Evolutionary conservation across 2,329 filamentous ascomycete genomes (phyloP), one percentile per base, ranked within the genome.

Genomic region (Bipolaris zeicola): DNA sequence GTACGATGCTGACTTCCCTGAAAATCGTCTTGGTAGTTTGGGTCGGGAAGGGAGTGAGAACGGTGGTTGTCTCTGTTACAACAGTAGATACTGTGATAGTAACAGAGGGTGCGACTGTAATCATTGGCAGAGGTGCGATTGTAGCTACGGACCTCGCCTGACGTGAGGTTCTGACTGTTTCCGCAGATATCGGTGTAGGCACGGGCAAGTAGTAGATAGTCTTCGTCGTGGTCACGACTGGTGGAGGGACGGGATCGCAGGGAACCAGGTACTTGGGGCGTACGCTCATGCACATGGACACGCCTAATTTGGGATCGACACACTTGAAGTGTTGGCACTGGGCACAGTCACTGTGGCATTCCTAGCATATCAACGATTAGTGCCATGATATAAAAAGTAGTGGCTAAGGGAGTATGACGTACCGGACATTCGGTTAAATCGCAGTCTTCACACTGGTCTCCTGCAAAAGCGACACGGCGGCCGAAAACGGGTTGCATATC

Each of bases 271-370:
- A 45, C 20, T 24, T 43, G 26, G 43, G 39, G 13, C 53, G 53
- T n/a, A 52, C 20, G 22, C 53, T 52, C 53, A 56, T 56, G 28
- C 49, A 56, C 16, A 45, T n/a, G 8, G 47, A 51, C 10, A 45
- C 13, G 39, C 31, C 18, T 24, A 41, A 16, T 26, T 26, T 18
- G 1, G 22, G 14, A 11, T 52, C 50, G 20, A 42, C 8, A 24
- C 53, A 56, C 7, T 14, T 18, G 28, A 37, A 56, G 16, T 48
- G 43, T 20, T 56, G 42, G 42, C 48, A 56, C 18, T 34, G 33
- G 5, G 24, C 10, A 13, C 49, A 56, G 28, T 56, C 49, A 6
- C 3, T 28, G 36, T 51, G 33, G n/a, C 41, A 55, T 51, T 50
- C 39, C 52, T 51, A 18, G 16, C n/a, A 2, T 10, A 51, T 44